phyloP scores from a whole-genome alignment of 163 green algal genomes.

The Scenedesmus sp. region DNA sequence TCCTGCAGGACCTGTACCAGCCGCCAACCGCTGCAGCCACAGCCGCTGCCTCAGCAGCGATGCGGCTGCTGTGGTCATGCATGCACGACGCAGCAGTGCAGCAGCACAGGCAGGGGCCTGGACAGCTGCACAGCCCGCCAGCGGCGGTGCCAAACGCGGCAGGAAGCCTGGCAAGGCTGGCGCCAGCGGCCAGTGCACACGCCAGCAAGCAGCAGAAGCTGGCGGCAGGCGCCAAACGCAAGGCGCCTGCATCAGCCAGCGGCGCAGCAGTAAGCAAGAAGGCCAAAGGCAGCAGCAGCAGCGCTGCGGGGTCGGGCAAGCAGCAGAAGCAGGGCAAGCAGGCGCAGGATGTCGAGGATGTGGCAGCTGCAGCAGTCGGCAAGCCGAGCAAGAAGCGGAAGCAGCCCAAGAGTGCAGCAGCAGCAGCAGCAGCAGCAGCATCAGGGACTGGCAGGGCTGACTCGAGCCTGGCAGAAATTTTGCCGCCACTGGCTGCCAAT shows the following conservation, averaged over 20 bases:
- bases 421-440: slow-evolving; percentile 43
- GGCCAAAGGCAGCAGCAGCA: neutral
- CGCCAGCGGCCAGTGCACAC: neutral
- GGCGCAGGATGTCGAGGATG: neutral
- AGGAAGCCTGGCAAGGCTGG: neutral
- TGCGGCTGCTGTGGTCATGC: slow-evolving; percentile 37
- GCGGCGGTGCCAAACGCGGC: neutral
- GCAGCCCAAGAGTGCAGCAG: slow-evolving; percentile 17
- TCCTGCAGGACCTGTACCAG: slow-evolving; percentile 9
- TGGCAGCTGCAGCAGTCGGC: neutral
- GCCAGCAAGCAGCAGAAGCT: neutral
- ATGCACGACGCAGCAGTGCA: slow-evolving; percentile 28
- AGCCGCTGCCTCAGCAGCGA: neutral
- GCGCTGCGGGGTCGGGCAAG: neutral
- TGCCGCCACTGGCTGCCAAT: neutral
- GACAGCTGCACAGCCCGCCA: neutral
- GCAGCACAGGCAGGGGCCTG: neutral
- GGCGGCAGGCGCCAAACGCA: neutral
- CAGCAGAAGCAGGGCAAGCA: slow-evolving; percentile 3
- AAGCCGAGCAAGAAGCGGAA: slow-evolving; percentile 9
- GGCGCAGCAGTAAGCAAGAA: slow-evolving; percentile 13
- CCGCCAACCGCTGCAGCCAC: neutral
- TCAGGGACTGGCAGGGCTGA: neutral
- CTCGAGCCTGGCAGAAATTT: neutral
- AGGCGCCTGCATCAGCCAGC: neutral